Base-by-base conservation (phyloP, 768 basidiomycete species). In the Calocybe indica region DNA sequence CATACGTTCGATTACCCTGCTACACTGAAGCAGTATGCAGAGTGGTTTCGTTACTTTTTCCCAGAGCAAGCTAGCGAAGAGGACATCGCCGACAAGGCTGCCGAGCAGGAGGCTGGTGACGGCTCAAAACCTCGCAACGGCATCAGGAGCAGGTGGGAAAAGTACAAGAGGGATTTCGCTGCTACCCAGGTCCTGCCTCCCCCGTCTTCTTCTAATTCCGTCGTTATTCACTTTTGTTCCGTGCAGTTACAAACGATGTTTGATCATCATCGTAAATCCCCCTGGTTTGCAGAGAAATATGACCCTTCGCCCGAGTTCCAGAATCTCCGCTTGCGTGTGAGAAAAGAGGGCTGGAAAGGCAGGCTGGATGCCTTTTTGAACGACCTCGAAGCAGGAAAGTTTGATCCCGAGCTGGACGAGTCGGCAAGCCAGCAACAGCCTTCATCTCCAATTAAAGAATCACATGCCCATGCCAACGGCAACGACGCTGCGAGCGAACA, bases 221-320 rank as follows among this genome's bases (percentile, higher is more conserved):
- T 22, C 22, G 22, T 22, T 22, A 22, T 57, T 56, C 42, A 52
- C 52, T 67, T 58, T 59, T 55, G 41, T 57, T 51, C 59, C 67
- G 70, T 75, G 63, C 77, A 97, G 93, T 82, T 95, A 60, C 90
- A 91, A 73, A 87, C 88, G 48, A 87, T 97, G 78, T 96, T 92
- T 76, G 88, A 96, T 32, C 88, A 92, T 67, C 94, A 97, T 72
- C 81, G 84, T 68, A 85, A 87, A 61, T 91, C 90, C n/a, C 86
- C 92, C 10, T 97, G 94, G 94, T 97, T 96, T 73, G 80, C 83
- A 47, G 94, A 97, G 75, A 90, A 91, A 65, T 97, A 97, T 71
- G 90, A 92, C 52, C 86, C 86, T 48, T 67, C 81, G 37, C 72
- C 79, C 44, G 85, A 90, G 57, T 80, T 78, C 60, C 75, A 79